Evolutionary conservation across 1,284 basidiomycete genomes (phyloP).

Genomic region (Austroboletus niveus): DNA sequence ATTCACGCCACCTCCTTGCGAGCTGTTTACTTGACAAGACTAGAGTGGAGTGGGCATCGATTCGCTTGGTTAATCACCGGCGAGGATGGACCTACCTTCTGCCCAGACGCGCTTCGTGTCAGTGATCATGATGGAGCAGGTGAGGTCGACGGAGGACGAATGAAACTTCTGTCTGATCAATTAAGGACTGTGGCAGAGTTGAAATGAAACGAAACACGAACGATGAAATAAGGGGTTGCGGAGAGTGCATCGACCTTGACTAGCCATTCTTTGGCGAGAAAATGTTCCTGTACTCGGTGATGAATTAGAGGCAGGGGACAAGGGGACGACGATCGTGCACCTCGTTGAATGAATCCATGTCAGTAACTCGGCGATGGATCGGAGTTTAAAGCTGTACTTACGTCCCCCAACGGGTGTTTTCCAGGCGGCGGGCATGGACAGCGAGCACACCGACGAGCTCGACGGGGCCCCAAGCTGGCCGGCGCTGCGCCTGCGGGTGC

Average conservation of each 20-base stretch:
- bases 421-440: neutral
- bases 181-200: conserved; percentile 12
- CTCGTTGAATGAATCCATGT: conserved; percentile 58
- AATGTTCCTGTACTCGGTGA: conserved; percentile 7
- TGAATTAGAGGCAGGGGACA: neutral
- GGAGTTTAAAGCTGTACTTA: neutral
- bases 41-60: conserved; percentile 27
- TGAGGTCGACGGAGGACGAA: conserved; percentile 50
- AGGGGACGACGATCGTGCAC: conserved; percentile 22
- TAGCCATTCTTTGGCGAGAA: conserved; percentile 70
- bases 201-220: conserved; percentile 38
- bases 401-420: neutral
- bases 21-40: conserved; percentile 59
- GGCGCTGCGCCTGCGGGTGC: conserved; percentile 57
- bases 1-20: conserved; percentile 63
- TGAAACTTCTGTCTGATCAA: conserved; percentile 52
- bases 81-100: conserved; percentile 51
- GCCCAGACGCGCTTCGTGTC: conserved; percentile 73
- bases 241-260: conserved; percentile 56
- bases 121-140: conserved; percentile 62
- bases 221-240: conserved; percentile 68
- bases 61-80: conserved; percentile 22
- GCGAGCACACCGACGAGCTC: conserved; percentile 13
- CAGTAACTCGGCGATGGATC: conserved; percentile 16
- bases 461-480: conserved; percentile 20